Evolutionary conservation across 164 flowering plant species (phyloP).

Genomic region (Annona squamosa): DNA sequence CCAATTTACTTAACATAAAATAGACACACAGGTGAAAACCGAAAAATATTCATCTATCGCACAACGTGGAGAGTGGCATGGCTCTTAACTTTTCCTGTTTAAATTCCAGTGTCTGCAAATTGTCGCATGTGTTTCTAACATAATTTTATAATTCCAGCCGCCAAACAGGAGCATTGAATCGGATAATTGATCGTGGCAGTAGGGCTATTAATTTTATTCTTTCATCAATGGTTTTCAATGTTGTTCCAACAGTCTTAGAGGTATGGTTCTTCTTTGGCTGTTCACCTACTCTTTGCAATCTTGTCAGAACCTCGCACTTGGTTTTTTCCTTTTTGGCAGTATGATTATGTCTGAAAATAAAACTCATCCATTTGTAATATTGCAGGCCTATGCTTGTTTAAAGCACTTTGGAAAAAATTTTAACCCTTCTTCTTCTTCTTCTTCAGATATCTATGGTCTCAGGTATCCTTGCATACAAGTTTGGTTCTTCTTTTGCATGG

Average conservation of each 20-base stretch:
- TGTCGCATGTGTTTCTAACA: slow-evolving; percentile 10
- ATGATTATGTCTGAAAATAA: background rate
- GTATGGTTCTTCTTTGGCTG: slow-evolving; percentile 28
- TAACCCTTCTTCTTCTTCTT: slow-evolving; percentile 8
- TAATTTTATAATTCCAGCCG: slow-evolving; percentile 50
- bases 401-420: background rate
- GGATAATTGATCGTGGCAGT: slow-evolving; percentile 98
- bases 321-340: background rate
- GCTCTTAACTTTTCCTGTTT: too few relatives aligned
- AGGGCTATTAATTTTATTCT: slow-evolving; percentile 96
- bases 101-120: background rate
- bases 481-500: slow-evolving; percentile 95
- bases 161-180: slow-evolving; percentile 89
- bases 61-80: background rate
- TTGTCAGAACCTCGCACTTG: background rate
- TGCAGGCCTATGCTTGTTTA: background rate
- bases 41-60: too few relatives aligned
- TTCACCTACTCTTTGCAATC: background rate
- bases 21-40: too few relatives aligned
- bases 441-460: slow-evolving; percentile 96
- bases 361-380: background rate
- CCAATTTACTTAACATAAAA: too few relatives aligned
- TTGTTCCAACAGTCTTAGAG: slow-evolving; percentile 94
- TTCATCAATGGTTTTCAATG: slow-evolving; percentile 88
- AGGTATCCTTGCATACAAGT: slow-evolving; percentile 97